Percentiles rank a stretch among this genome's conserved stretches.
Conservation (phyloP, 1,284 basidiomycete genomes). For the Erythrobasidium hasegawianum region DNA sequence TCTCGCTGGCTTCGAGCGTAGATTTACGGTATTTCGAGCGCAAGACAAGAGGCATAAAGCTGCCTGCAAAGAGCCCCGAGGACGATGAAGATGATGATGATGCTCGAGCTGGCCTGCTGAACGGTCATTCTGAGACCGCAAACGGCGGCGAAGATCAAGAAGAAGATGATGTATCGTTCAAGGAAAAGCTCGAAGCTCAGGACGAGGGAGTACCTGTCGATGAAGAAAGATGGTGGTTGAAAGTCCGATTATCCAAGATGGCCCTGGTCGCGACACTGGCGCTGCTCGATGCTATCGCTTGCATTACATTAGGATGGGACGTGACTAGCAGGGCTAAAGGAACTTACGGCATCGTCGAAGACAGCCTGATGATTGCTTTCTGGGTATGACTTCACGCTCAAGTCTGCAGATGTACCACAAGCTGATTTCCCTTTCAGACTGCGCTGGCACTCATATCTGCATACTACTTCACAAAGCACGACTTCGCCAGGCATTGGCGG, state of each 20-base stretch:
- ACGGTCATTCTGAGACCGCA: background rate
- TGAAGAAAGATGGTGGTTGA: constrained; percentile 53
- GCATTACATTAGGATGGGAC: constrained; percentile 53
- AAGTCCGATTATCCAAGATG: constrained; percentile 54
- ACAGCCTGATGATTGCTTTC: constrained; percentile 53
- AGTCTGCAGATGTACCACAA: background rate
- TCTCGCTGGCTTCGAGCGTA: constrained; percentile 14
- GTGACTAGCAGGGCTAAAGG: constrained; percentile 7
- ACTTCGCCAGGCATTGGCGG: constrained; percentile 57
- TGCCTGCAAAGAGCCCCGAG: background rate
- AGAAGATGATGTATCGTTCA: constrained; percentile 9
- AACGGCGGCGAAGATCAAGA: constrained; percentile 12
- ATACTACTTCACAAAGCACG: constrained; percentile 57
- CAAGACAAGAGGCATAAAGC: constrained; percentile 2
- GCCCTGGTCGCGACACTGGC: constrained; percentile 54
- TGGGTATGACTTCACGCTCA: constrained; percentile 46
- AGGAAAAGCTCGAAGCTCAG: constrained; percentile 2
- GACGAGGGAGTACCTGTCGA: constrained; percentile 30
- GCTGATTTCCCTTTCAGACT: constrained; percentile 52
- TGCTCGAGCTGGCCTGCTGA: background rate
- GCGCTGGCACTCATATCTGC: constrained; percentile 59
- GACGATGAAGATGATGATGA: constrained; percentile 14
- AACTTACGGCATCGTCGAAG: constrained; percentile 12
- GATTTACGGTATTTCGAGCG: constrained; percentile 16
- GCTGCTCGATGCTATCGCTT: constrained; percentile 56